Evolutionary conservation across 345 rosid genomes (phyloP), one percentile per base, ranked within the genome.

Genomic region (Aquilaria malaccensis): DNA sequence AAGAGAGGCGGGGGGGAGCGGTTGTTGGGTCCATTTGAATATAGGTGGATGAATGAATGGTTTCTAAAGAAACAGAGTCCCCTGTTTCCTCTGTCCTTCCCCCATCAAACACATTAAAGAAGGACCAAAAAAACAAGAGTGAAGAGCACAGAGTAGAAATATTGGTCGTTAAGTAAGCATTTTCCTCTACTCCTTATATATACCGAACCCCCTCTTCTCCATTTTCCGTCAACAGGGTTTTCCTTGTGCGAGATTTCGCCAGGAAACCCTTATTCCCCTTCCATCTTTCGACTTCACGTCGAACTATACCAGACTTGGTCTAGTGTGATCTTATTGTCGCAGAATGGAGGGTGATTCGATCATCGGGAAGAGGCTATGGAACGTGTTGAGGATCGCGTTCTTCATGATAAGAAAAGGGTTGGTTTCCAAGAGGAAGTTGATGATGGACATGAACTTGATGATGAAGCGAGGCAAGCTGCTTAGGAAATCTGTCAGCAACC

Each of bases 361-460:
- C 43, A 41, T 77, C 50, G 81, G 76, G 52, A 78, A 77, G 77
- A 78, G 67, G 78, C 73, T 83, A 37, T 80, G 84, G 85, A 74
- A 74, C 32, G 80, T 74, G 51, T n/a, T 80, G 53, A 74, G 83
- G 61, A 58, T 83, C 22, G 71, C 76, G 13, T 67, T 77, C 68
- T 74, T 77, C 54, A 80, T 83, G 85, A 59, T 80, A 43, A 69
- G 83, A 46, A 80, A 83, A 62, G 83, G 83, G 12, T 10, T 83
- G 55, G 12, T 63, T 3, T 75, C 83, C 0, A 83, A 83, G 76
- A 67, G 85, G 66, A 83, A 74, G 80, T 29, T 83, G 67, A 74
- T 83, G 49, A 72, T 83, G 85, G 88, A 80, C 68, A 69, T 78
- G 75, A 83, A 83, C 69, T 46, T 83, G 62, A 77, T 83, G 82